Base-by-base conservation (phyloP, 2,329 filamentous ascomycete species). In the Aphanoascus verrucosus region DNA sequence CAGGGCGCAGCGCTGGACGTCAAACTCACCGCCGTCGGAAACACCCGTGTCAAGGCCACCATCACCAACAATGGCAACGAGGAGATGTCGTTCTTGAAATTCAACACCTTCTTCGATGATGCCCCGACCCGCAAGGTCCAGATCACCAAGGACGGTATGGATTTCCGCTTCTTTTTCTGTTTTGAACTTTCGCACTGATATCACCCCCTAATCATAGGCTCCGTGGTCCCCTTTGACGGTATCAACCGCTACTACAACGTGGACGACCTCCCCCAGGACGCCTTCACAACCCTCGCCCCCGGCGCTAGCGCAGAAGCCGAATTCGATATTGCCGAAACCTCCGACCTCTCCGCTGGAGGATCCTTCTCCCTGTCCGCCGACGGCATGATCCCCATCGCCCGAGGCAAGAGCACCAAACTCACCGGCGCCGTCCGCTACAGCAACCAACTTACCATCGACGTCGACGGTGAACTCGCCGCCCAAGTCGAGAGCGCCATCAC, bases 401-500 rank as follows among this genome's bases (percentile, higher is more conserved):
- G 73, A 17, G 69, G 70, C 41, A 71, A 74, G 61, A 74, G 72
- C n/a, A 80, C 73, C 44, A 68, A 75, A 38, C 73, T 86, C 35
- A 66, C 75, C 7, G 79, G 78, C 45, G 75, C 74, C 44, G 64
- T 84, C 1, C 65, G 74, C 9, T 85, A 77, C 68, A 81, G 78
- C 62, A 85, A 86, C 68, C 71, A 73, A n/a, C 66, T 85, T 45
- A 73, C 72, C 50, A 71, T 83, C 56, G 67, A 73, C 6, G 72
- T 86, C 38, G 76, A 85, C 58, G 81, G 77, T n/a, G 67, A 67
- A 9, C 64, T 75, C 49, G 82, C 83, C 7, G 73, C 74, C 42
- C 69, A 73, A 38, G 72, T 75, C 44, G 70, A 74, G 57, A 71
- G 72, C 11, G 67, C 74, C 11, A 75, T 79, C 49, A 65, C 63